phyloP scores from a whole-genome alignment of 768 basidiomycete genomes.

The Auriscalpium vulgare region DNA sequence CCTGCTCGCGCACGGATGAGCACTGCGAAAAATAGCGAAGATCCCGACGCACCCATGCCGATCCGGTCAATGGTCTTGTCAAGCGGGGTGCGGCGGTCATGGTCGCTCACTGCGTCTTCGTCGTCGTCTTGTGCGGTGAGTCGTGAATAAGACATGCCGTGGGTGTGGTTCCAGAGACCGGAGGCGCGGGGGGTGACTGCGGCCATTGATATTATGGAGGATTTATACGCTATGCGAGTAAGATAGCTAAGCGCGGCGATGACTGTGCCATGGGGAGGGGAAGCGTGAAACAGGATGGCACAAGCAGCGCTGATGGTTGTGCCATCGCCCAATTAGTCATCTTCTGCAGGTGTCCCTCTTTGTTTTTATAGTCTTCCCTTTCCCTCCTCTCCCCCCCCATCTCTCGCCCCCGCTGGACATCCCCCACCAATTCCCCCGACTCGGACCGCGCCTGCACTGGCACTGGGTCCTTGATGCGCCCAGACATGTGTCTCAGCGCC shows the following conservation, averaged over 20 bases:
- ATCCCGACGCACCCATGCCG: constrained; percentile 62
- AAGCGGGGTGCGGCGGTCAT: constrained; percentile 36
- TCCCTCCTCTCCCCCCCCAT: background rate
- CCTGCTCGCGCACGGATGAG: constrained; percentile 24
- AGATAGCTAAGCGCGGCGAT: background rate
- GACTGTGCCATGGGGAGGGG: background rate
- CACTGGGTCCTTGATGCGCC: too few relatives aligned
- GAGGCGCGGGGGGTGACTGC: constrained; percentile 40
- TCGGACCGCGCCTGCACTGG: background rate
- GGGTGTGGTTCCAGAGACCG: constrained; percentile 36
- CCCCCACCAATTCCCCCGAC: background rate
- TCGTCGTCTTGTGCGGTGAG: constrained; percentile 27
- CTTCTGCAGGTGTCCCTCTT: background rate
- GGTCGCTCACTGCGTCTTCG: constrained; percentile 19
- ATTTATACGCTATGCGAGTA: constrained; percentile 2
- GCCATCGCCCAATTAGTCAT: constrained; percentile 3
- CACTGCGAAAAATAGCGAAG: background rate
- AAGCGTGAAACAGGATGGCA: background rate
- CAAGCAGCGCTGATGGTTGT: constrained; percentile 6
- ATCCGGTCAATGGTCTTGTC: constrained; percentile 87
- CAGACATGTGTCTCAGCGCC: too few relatives aligned
- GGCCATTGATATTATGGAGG: background rate
- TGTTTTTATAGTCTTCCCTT: background rate
- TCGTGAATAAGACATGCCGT: constrained; percentile 28
- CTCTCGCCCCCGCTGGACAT: background rate